These are phyloP conservation scores for Phanerochaete carnosa DNA, from an alignment of 768 basidiomycete species.

Conservation along the genomic window DNA sequence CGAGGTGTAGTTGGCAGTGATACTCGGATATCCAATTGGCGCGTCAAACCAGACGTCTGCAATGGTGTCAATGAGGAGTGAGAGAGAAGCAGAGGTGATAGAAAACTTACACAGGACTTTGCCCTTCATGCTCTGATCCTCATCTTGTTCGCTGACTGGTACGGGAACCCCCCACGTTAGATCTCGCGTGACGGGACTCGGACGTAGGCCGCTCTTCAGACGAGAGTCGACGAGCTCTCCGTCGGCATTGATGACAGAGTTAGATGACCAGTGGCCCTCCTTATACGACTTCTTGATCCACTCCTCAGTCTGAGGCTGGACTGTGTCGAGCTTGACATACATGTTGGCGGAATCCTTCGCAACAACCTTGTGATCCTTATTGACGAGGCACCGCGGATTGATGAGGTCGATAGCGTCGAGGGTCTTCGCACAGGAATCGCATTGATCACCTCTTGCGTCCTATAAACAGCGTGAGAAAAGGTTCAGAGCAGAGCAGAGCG, in stretches of 20 bases:
- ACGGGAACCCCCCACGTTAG: constrained; percentile 96
- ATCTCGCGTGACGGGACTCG: constrained; percentile 92
- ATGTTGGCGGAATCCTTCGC: constrained; percentile 83
- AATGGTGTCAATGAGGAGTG: constrained; percentile 47
- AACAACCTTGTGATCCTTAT: constrained; percentile 74
- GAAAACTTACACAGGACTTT: constrained; percentile 90
- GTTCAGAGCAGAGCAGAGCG: neutral
- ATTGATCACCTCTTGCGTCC: constrained; percentile 99
- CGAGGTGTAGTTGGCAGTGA: constrained; percentile 91
- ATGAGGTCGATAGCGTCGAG: constrained; percentile 91
- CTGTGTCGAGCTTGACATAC: constrained; percentile 81
- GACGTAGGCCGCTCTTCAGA: constrained; percentile 78
- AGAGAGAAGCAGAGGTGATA: constrained; percentile 64
- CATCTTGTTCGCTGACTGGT: constrained; percentile 65
- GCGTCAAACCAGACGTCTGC: constrained; percentile 70
- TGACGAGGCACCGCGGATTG: constrained; percentile 90
- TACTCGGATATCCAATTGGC: constrained; percentile 94
- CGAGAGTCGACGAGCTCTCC: constrained; percentile 89
- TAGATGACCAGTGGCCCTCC: constrained; percentile 89
- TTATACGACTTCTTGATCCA: constrained; percentile 83
- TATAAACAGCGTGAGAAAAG: constrained; percentile 24
- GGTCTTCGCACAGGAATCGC: constrained; percentile 89
- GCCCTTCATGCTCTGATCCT: constrained; percentile 80
- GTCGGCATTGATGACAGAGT: constrained; percentile 84
- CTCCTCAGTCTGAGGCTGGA: constrained; percentile 80